Base-by-base conservation (phyloP, 768 basidiomycete species). In the Cystoderma amianthinum region DNA sequence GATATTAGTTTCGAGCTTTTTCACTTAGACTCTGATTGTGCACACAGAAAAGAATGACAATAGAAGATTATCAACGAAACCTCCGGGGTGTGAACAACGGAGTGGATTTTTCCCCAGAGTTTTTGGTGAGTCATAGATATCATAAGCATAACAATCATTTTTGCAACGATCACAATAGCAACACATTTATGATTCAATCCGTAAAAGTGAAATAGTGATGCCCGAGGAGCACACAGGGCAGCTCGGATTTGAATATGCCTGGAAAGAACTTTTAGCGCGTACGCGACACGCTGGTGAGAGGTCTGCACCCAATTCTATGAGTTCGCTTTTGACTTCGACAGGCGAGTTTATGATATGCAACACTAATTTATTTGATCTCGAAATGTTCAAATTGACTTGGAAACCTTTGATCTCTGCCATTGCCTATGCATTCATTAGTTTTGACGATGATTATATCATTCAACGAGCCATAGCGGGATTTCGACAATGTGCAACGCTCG, bases 181-280 rank as follows among this genome's bases (percentile, higher is more conserved):
- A 68, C 74, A 73, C 33, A 90, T 98, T 39, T 98, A 91, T 49
- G 93, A 98, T 50, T 92, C 89, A 1, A 96, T 99, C 53, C 80
- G 87, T 39, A 93, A 87, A 62, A 72, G 82, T 32, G 96, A 99
- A 64, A 97, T 99, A 41, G 75, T 98, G 38, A 85, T 99, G 81
- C 95, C 96, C 0, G 93, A 97, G 61, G 96, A 99, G 52, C 96
- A 99, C 54, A 87, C 83, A 6, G 96, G 95, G 2, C 90, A 91
- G 55, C 74, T 95, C 34, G 96, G 96, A 6, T 99, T 99, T 57
- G 96, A 98, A 51, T 96, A 95, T 58, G 95, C 96, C 13, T 99
- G 96, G 96, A 97, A 96, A 58, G 93, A 97, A 51, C 69, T 99
- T 7, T 72, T 97, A 25, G 63, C 82, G 22, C 78, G 96, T 22